Base-by-base conservation (phyloP, 83 land plant species). In the Diphasiastrum complanatum region DNA sequence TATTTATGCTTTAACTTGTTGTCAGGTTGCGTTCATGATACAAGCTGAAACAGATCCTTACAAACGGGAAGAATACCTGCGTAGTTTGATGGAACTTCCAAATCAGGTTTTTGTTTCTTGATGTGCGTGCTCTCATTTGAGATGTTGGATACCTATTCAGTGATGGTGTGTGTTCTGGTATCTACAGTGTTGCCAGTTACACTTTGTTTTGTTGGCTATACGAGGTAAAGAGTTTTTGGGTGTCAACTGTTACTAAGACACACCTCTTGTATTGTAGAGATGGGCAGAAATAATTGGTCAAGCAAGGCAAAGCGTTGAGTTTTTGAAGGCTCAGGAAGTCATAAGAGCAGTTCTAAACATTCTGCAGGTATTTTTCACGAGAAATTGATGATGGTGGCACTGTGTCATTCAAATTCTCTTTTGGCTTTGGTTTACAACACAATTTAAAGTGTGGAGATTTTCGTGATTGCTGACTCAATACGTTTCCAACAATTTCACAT, bases 271-370 rank as follows among this genome's bases (percentile, higher is more conserved):
- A 23, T 33, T 75, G 70, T 78, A 95, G 99, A 86, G 76, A 81
- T 95, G 99, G 99, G 90, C 78, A 5, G 99, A 90, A 59, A 95
- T 95, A 16, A 90, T 95, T 57, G 85, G 84, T 2, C 97, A 95
- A 70, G 99, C 99, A 24, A 82, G 95, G 50, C 84, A 65, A 53
- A 86, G 82, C 74, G 93, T 90, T 45, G 97, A 95, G 14, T 75
- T 72, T 43, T 69, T 95, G 33, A 95, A 95, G 59, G 75, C 90
- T 66, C 97, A 71, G 65, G 95, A 86, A 34, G 87, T 86, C 4
- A 85, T 90, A 16, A 75, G 80, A 58, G 79, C 90, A 14, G 89
- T 95, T 4, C 90, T 95, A 0, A 90, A 95, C 53, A 95, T 95
- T 51, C 65, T 89, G 43, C 96, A 95, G 97, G 99, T 95, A 70